Evolutionary conservation across 2,329 filamentous ascomycete genomes (phyloP), one percentile per base, ranked within the genome.

Genomic region (Lachnellula arida): DNA sequence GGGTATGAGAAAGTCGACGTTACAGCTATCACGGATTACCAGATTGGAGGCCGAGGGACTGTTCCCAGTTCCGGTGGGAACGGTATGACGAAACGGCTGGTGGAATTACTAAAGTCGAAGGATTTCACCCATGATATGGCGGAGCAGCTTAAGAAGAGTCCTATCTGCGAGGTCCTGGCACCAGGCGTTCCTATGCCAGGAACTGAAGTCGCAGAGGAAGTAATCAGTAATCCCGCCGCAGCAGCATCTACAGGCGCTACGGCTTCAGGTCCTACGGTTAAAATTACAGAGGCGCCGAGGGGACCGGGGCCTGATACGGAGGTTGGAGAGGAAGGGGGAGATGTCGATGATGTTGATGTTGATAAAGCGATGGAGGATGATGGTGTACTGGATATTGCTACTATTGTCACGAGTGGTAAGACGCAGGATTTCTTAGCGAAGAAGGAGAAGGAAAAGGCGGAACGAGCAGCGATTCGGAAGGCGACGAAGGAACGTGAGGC

Each of bases 1-100:
- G 94, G 94, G 11, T 90, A 86, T 70, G 85, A 90, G 67, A 97
- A 97, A 75, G 90, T 93, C 23, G 92, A 99, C 67, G 83, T 99
- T 19, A 96, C 91, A 0, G 93, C 92, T 55, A 85, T 99, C 49
- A 86, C 87, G 56, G 93, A 97, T 60, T 93, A 89, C 66, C 79
- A 91, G 72, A 79, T 89, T 73, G 75, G 85, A 68, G 80, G 84
- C 68, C 72, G 82, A 79, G 73, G 87, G 70, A 71, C 82, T 69
- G 74, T 88, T 63, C 67, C 81, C 51, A 75, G 65, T 57, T 94
- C 90, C 58, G 94, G 94, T 61, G 94, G 94, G 50, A 88, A 97
- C 65, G 84, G 88, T 2, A 90, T 97, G 76, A 97, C 93, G 0
- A 80, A 82, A 64, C 80, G 84, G 57, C 78, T 97, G 42, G 71